Conservation (phyloP, 352 stramenopile species). For the Globisporangium spinosum region DNA sequence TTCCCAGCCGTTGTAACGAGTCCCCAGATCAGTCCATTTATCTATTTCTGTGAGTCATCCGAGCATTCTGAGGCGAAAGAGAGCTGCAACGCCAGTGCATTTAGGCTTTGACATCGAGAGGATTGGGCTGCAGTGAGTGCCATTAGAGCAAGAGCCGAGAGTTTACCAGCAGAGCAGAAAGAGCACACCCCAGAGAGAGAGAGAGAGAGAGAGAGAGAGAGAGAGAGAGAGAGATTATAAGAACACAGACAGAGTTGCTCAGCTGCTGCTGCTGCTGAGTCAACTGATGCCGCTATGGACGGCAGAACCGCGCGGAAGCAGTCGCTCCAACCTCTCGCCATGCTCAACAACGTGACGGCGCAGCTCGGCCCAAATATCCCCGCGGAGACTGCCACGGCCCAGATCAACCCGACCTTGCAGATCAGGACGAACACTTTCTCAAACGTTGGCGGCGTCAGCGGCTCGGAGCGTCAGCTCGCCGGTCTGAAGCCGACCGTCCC, state of each 20-base stretch:
- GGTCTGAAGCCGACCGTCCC: conserved; percentile 58
- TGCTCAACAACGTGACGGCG: background rate
- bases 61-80: background rate
- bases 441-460: background rate
- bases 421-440: background rate
- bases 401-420: conserved; percentile 36
- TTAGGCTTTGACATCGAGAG: background rate
- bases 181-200: background rate
- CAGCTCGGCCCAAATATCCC: background rate
- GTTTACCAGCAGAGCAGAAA: background rate
- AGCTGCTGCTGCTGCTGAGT: background rate
- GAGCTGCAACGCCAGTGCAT: background rate
- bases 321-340: conserved; percentile 2
- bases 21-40: background rate
- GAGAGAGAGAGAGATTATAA: background rate
- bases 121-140: background rate
- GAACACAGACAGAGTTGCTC: background rate
- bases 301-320: background rate
- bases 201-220: too few species aligned
- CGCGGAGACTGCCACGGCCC: conserved; percentile 24
- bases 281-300: background rate
- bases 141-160: background rate
- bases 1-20: background rate
- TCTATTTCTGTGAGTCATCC: conserved; percentile 6
- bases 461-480: conserved; percentile 35